phyloP scores from a whole-genome alignment of 202 grass and related monocot genomes.

The Musa balbisiana region DNA sequence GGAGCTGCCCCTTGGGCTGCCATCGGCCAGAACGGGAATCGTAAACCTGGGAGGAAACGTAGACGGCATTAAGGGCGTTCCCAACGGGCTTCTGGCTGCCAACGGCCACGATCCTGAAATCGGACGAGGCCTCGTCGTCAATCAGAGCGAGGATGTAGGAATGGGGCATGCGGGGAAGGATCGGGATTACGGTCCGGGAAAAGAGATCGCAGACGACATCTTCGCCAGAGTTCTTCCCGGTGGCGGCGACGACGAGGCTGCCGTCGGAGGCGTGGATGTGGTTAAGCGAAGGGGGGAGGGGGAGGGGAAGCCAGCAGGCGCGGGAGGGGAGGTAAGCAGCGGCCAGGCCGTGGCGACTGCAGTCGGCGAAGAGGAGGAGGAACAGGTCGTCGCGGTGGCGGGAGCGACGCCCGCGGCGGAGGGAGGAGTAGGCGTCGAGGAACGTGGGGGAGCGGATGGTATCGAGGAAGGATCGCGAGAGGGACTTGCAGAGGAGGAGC shows the following conservation, averaged over 20 bases:
- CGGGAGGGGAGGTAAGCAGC: constrained; percentile 34
- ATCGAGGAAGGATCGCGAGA: constrained; percentile 28
- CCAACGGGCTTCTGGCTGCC: not conserved
- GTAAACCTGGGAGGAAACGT: constrained; percentile 22
- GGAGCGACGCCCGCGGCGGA: constrained; percentile 10
- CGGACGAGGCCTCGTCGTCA: constrained; percentile 9
- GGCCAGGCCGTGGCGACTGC: not conserved
- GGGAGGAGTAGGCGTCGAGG: constrained; percentile 28
- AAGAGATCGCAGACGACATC: not conserved
- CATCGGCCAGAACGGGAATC: constrained; percentile 26
- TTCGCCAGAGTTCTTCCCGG: no score
- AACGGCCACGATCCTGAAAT: constrained; percentile 36
- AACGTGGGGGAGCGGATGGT: constrained; percentile 38
- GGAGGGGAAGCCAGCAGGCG: constrained; percentile 6
- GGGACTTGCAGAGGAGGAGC: constrained; percentile 25
- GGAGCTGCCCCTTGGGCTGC: constrained; percentile 27
- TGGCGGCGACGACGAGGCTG: constrained; percentile 22
- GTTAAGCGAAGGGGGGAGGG: constrained; percentile 8
- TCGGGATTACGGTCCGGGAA: not conserved
- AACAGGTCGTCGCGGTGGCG: constrained; percentile 40
- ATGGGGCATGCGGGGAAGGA: constrained; percentile 9
- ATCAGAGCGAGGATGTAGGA: constrained; percentile 37
- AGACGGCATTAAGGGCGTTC: not conserved
- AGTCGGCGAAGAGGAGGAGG: constrained; percentile 34
- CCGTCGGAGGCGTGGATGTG: constrained; percentile 28